Evolutionary conservation across 495 filamentous ascomycete genomes (phyloP).

Genomic region (Lichina pygmaea): DNA sequence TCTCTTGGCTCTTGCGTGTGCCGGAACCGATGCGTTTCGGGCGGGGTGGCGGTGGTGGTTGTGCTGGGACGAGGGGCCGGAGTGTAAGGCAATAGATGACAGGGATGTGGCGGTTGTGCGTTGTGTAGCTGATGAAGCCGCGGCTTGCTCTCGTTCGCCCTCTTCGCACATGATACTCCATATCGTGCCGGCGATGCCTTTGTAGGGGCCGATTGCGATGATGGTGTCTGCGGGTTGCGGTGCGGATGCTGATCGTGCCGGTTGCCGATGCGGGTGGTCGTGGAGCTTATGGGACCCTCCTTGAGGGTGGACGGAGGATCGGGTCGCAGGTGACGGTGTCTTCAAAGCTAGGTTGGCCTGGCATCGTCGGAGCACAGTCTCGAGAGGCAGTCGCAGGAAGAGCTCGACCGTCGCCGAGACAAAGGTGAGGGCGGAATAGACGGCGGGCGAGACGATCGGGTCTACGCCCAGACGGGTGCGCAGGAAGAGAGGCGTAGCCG

Average conservation of each 20-base stretch:
- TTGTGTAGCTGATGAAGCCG: too few species aligned
- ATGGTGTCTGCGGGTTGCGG: slow-evolving; percentile 12
- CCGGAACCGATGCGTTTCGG: slow-evolving; percentile 2
- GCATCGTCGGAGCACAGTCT: slow-evolving; percentile 71
- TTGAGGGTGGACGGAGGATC: slow-evolving; percentile 12
- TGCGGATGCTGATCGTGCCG: slow-evolving; percentile 3
- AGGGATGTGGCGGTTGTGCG: too few species aligned
- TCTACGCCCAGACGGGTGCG: slow-evolving; percentile 56
- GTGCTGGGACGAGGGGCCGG: background rate
- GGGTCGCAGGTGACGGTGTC: slow-evolving; percentile 1
- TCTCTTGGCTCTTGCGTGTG: slow-evolving; percentile 8
- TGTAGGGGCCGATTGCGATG: slow-evolving; percentile 46
- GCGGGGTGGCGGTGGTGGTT: slow-evolving; percentile 9
- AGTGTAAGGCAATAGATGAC: slow-evolving; percentile 12
- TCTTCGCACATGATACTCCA: slow-evolving; percentile 70
- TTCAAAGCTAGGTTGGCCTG: slow-evolving; percentile 34
- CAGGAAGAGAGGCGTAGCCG: slow-evolving; percentile 57
- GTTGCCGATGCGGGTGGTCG: background rate
- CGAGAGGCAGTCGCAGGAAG: slow-evolving; percentile 61
- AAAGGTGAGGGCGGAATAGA: slow-evolving; percentile 57
- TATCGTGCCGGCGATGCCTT: slow-evolving; percentile 65
- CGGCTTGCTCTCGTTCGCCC: slow-evolving; percentile 19
- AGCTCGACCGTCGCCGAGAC: slow-evolving; percentile 50
- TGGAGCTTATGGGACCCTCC: slow-evolving; percentile 5
- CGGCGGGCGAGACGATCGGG: slow-evolving; percentile 48